Evolutionary conservation across 352 stramenopile genomes (phyloP).

Genomic region (Globisporangium abappressorium): DNA sequence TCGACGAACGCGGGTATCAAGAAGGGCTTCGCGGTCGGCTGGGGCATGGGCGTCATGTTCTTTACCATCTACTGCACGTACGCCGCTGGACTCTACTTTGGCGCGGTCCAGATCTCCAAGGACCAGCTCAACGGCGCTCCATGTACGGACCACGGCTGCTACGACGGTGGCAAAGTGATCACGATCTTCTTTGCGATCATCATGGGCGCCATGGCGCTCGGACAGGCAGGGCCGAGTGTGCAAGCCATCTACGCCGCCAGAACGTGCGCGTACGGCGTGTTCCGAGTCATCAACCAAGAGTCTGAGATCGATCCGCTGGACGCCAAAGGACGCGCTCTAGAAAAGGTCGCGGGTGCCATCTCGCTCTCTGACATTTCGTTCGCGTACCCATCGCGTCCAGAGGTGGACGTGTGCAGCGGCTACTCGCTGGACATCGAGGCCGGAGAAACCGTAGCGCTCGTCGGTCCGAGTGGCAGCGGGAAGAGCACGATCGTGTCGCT

Average conservation of each 20-base stretch:
- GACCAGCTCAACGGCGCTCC: conserved; percentile 44
- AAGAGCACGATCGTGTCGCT: conserved; percentile 12
- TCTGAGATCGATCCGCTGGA: conserved; percentile 58
- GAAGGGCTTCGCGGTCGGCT: conserved; percentile 48
- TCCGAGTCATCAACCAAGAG: conserved; percentile 57
- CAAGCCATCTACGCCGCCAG: conserved; percentile 59
- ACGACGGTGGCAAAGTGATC: conserved; percentile 60
- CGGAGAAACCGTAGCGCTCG: conserved; percentile 51
- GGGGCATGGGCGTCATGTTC: conserved; percentile 66
- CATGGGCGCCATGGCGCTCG: conserved; percentile 71
- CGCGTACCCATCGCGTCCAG: conserved; percentile 53
- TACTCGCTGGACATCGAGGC: conserved; percentile 59
- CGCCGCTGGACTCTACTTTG: conserved; percentile 76
- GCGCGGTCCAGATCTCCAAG: conserved; percentile 61
- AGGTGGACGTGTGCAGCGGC: conserved; percentile 53
- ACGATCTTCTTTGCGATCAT: conserved; percentile 74
- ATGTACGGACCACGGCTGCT: conserved; percentile 44
- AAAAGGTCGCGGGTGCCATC: conserved; percentile 35
- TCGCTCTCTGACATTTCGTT: conserved; percentile 87
- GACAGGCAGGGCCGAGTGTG: conserved; percentile 55
- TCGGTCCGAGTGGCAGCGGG: conserved; percentile 20
- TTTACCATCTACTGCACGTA: conserved; percentile 71
- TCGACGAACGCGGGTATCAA: conserved; percentile 47
- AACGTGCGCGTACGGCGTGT: conserved; percentile 54
- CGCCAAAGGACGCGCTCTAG: conserved; percentile 24